Evolutionary conservation across 225 moss, liverwort and hornwort species (phyloP).

Genomic region (Thuidium tamariscinum): DNA sequence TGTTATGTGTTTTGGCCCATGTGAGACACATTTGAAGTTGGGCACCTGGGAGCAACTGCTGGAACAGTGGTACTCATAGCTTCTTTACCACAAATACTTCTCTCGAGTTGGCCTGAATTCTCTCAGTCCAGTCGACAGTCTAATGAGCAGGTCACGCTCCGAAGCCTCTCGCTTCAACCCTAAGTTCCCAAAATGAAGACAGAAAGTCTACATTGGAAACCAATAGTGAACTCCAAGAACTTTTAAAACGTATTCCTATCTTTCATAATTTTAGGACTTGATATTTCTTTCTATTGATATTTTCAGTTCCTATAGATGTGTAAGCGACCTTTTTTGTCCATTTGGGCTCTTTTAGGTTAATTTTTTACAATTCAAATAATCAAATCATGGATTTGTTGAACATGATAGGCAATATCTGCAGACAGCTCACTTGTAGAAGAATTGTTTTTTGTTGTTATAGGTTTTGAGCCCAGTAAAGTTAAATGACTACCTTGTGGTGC

Average conservation of each 20-base stretch:
- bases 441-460: conserved; percentile 11
- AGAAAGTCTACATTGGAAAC: background rate
- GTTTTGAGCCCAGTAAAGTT: conserved; percentile 49
- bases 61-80: conserved; percentile 55
- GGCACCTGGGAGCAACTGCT: conserved; percentile 51
- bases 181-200: background rate
- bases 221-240: background rate
- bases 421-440: background rate
- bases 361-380: background rate
- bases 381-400: background rate
- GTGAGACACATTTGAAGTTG: conserved; percentile 44
- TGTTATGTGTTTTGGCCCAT: background rate
- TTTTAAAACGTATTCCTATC: background rate
- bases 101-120: conserved; percentile 69
- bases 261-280: too few relatives aligned
- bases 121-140: conserved; percentile 48
- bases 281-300: background rate
- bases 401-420: background rate
- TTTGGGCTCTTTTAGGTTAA: background rate
- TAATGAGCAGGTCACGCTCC: conserved; percentile 37
- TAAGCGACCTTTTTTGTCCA: background rate
- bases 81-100: conserved; percentile 56
- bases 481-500: conserved; percentile 48
- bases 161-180: background rate
- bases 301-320: background rate